Base-by-base conservation (phyloP, 2,329 filamentous ascomycete genomes). In the Hirsutella minnesotensis region DNA sequence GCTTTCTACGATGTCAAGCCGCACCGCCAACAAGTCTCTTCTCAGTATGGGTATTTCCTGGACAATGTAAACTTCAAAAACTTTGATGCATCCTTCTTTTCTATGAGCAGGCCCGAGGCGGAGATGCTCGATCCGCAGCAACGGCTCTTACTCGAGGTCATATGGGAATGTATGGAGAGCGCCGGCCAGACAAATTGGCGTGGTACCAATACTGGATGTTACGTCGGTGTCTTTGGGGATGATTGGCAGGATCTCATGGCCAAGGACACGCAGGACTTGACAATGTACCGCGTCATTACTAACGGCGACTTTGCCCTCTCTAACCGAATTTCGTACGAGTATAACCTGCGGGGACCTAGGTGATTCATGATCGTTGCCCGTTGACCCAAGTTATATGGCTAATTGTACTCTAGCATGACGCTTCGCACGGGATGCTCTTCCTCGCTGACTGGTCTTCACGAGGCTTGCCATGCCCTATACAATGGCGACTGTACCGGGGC, bases 351-450 rank as follows among this genome's bases (percentile, higher is more conserved):
- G 2, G 61, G 61, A 0, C 61, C 61, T 0, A 56, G 56, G 57
- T 58, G 31, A 33, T 50, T 44, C 19, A n/a, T 9, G 10, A 38
- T n/a, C n/a, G n/a, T n/a, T n/a, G n/a, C n/a, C n/a, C n/a, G n/a
- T n/a, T n/a, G n/a, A n/a, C n/a, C n/a, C n/a, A n/a, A n/a, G n/a
- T n/a, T n/a, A n/a, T n/a, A n/a, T n/a, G n/a, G n/a, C n/a, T n/a
- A n/a, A n/a, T n/a, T n/a, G n/a, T n/a, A n/a, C n/a, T n/a, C n/a
- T 29, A 56, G 56, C 22, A 46, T 53, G 29, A 51, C 51, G 1
- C 51, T 66, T 7, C 56, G 60, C n/a, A 68, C 66, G 1, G 66
- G 58, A 2, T 53, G 66, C 39, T 67, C 64, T 0, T 58, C 63
- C 3, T 57, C 61, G 7, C 40, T 68, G 12, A 52, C 58, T 2